Percentiles rank a stretch among this genome's conserved stretches.
phyloP scores from a whole-genome alignment of 352 stramenopile genomes.

The Thalassiosira ordinaria region DNA sequence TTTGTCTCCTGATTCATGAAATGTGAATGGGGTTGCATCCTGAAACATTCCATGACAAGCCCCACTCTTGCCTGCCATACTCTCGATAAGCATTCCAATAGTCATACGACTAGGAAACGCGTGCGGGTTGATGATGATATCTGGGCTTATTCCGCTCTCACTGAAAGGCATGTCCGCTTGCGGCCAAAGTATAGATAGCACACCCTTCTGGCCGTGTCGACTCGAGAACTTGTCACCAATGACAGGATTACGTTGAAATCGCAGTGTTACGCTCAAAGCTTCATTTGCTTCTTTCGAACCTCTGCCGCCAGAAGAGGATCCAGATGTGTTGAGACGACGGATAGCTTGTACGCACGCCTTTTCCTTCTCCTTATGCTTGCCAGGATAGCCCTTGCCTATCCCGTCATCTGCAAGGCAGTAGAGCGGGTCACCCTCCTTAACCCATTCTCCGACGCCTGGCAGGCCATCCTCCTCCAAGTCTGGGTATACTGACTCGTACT shows the following conservation, averaged over 20 bases:
- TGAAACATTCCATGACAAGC: conserved; percentile 95
- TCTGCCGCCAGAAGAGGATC: conserved; percentile 47
- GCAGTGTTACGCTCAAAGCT: conserved; percentile 93
- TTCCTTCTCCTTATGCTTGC: conserved; percentile 98
- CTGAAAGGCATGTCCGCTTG: conserved; percentile 99
- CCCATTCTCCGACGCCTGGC: conserved; percentile 92
- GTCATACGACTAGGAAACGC: conserved; percentile 98
- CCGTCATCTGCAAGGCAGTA: conserved; percentile 96
- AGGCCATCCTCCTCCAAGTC: conserved; percentile 96
- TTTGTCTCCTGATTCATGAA: conserved; percentile 94
- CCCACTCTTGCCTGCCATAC: conserved; percentile 99
- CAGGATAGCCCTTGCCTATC: conserved; percentile 89
- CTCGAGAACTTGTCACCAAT: conserved; percentile 99
- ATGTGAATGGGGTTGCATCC: conserved; percentile 99
- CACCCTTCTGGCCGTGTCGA: conserved; percentile 99
- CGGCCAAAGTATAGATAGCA: conserved; percentile 98
- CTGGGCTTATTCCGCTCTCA: conserved; percentile 97
- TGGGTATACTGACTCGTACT: conserved; percentile 65
- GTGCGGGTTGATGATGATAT: conserved; percentile 99
- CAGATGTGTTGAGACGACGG: conserved; percentile 74
- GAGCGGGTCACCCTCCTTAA: conserved; percentile 95
- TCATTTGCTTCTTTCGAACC: conserved; percentile 76
- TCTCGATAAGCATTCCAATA: conserved; percentile 98
- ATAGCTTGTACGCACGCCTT: conserved; percentile 97
- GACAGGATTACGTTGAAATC: conserved; percentile 98